Base-by-base conservation (phyloP, 2,329 filamentous ascomycete genomes). In the Sclerotinia spermophila region DNA sequence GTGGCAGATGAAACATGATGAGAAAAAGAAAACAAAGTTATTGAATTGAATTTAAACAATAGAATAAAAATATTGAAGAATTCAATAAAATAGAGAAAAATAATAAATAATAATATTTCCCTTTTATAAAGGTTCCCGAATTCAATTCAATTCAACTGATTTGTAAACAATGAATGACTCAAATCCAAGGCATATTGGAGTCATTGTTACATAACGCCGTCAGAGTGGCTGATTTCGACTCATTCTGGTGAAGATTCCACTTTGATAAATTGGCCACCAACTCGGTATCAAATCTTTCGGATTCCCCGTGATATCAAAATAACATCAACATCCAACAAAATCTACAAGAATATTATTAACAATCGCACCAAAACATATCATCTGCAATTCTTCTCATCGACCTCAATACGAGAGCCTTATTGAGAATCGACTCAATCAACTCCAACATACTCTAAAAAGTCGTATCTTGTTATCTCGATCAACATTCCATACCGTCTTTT, bases 401-500 rank as follows among this genome's bases (percentile, higher is more conserved):
- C 60, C 15, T 24, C n/a, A n/a, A 35, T 8, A n/a, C 21, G 33
- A 53, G 21, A 51, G 13, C 15, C 33, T 64, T 27, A 5, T 10
- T 65, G 44, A 51, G 44, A 40, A 40, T 24, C 61, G 27, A 17
- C 33, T 40, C 24, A 27, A 53, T 27, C 7, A 51, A 51, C 48
- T 27, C 13, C 13, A 51, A n/a, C 48, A 27, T 51, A 51, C n/a
- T n/a, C 48, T n/a, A 27, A 38, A 51, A 53, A 38, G 33, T 53
- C 61, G 45, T 65, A 53, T 53, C 30, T 45, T 15, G 35, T 65
- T 65, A 53, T 53, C 62, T 65, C 40, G 62, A 65, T 65, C 62
- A 48, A 65, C 62, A 65, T 65, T 27, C 30, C 62, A 65, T 65
- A 53, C 62, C 45, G 62, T 65, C 62, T 65, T 68, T 61, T 53